Base-by-base conservation (phyloP, 1,284 basidiomycete species). In the Boletus smithii region DNA sequence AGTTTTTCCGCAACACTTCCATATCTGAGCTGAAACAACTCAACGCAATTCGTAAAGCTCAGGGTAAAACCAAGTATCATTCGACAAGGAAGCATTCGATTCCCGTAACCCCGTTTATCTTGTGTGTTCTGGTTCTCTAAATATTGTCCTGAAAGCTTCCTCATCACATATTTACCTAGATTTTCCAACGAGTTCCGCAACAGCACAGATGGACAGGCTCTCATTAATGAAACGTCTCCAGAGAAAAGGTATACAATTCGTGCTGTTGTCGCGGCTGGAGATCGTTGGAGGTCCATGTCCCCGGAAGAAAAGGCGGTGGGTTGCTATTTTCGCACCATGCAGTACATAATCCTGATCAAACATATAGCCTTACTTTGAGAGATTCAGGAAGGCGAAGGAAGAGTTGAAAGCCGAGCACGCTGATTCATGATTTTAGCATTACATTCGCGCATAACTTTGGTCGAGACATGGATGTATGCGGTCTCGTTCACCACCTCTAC, bases 391-490 rank as follows among this genome's bases (percentile, higher is more conserved):
- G 42, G 56, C 38, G 16, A 60, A 40, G 34, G 49, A 57, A 41
- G 56, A 57, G 14, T 33, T 42, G 14, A 35, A 49, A 35, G 49
- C 42, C 6, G 31, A 51, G 40, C 26, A 34, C 0, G 5, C 13
- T 16, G 17, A 44, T 18, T 31, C 52, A n/a, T 60, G 24, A 58
- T 40, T 65, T 77, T 34, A 59, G 58, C 10, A 54, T 76, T 11
- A 69, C 69, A 44, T 68, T 77, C 16, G 54, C 64, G 20, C 73
- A 74, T 51, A 55, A 74, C 16, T 34, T 30, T 20, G 22, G 26
- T 30, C 6, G 36, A 38, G 35, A 37, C 16, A n/a, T 24, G 38
- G 17, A 32, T 48, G 32, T 49, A 35, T 44, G 38, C 40, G 31
- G 34, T 42, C 24, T 42, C 24, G n/a, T 49, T 48, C 35, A 27